Base-by-base conservation (phyloP, 176 grass and related monocot genomes). In the Bothriochloa decipiens region DNA sequence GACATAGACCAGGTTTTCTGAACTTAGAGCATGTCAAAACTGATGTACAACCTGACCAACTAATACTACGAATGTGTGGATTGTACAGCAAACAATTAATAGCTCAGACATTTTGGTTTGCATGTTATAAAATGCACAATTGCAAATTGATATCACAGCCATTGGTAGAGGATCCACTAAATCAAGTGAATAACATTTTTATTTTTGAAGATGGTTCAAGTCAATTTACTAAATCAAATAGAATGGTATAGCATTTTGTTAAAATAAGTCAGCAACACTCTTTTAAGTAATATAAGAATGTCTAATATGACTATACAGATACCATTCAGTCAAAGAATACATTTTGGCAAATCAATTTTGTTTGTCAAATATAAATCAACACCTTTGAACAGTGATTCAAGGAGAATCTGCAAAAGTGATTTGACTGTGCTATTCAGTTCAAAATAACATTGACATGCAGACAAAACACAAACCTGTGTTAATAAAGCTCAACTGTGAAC, bases 1-100 rank as follows among this genome's bases (percentile, higher is more conserved):
- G 49, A 41, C 77, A 83, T 75, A 7, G 12, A 46, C 81, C 77
- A 87, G 71, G 29, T 87, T 82, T 87, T 81, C 26, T 87, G 73
- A 16, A 91, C 47, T n/a, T 85, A 57, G 49, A 90, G 70, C 39
- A 72, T 37, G 18, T 83, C 49, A 46, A 33, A 86, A 65, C 86
- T 81, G 67, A 88, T 88, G 78, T n/a, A 74, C 70, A 49, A 23
- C 8, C 23, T 11, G 57, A 55, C 6, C 15, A 23, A 72, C 10
- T 74, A 75, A 68, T 42, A 64, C 10, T 49, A 78, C 9, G 47
- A n/a, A 86, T 11, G 80, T 72, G 46, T 47, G 0, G 49, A 70
- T 37, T n/a, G 33, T 28, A 3, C 2, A 46, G 8, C 26, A 64
- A 18, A 39, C 60, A 41, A 32, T 18, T 18, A 52, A 52, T 55